Evolutionary conservation across 139 green algal species (phyloP).

Genomic region (Bryopsis sp.): DNA sequence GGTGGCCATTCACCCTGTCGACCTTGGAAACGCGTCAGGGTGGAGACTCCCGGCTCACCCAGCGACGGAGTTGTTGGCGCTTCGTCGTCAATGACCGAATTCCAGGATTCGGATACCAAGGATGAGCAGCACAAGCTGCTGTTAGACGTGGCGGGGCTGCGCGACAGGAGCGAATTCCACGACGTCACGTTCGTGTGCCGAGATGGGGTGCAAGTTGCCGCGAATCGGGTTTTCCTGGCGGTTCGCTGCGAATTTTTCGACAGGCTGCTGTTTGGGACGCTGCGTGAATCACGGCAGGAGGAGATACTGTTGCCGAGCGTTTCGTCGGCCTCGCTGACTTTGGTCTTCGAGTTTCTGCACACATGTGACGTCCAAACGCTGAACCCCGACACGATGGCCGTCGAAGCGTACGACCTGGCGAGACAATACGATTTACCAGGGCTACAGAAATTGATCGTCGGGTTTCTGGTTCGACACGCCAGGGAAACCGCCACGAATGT

Average conservation of each 20-base stretch:
- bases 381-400: background rate
- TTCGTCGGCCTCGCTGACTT: background rate
- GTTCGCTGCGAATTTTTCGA: constrained; percentile 14
- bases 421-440: constrained; percentile 11
- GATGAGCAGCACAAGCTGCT: constrained; percentile 9
- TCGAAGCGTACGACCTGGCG: constrained; percentile 13
- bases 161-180: constrained; percentile 11
- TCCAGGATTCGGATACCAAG: too few species aligned
- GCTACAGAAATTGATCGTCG: constrained; percentile 13
- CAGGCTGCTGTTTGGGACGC: constrained; percentile 4
- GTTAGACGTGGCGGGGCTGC: constrained; percentile 1
- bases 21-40: too few species aligned
- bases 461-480: background rate
- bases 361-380: background rate
- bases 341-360: constrained; percentile 13
- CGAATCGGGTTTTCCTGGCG: constrained; percentile 1
- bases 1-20: too few species aligned
- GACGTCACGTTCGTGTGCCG: constrained; percentile 11
- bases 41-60: too few species aligned
- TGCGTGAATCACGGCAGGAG: background rate
- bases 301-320: background rate
- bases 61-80: too few species aligned
- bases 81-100: too few species aligned
- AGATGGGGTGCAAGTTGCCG: background rate
- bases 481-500: background rate